phyloP scores from a whole-genome alignment of 176 grass and related monocot species.

The Elaeis guineensis region DNA sequence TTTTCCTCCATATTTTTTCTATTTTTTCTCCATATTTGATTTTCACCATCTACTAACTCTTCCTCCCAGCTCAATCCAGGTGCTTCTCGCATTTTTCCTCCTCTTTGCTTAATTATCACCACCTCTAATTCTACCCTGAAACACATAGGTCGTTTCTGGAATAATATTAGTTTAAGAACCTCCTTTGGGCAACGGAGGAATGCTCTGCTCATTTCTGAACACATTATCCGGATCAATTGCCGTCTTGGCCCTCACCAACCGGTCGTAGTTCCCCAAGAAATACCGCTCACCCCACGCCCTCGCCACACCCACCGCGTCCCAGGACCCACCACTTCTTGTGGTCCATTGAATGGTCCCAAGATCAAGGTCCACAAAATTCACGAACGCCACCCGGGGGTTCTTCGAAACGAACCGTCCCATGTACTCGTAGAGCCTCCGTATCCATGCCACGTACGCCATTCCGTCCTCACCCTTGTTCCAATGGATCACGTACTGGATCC shows the following conservation, averaged over 20 bases:
- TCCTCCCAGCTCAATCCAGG: no score
- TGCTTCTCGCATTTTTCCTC: no score
- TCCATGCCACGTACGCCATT: slow-evolving; percentile 27
- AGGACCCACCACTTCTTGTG: not conserved
- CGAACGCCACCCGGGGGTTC: slow-evolving; percentile 30
- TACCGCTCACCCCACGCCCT: slow-evolving; percentile 31
- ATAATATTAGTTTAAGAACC: no score
- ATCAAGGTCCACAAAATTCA: slow-evolving; percentile 66
- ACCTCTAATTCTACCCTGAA: no score
- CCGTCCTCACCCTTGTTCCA: slow-evolving; percentile 5
- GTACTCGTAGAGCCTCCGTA: slow-evolving; percentile 27
- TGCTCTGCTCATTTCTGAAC: slow-evolving; percentile 64
- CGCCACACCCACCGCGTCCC: slow-evolving; percentile 5
- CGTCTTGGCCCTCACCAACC: slow-evolving; percentile 47
- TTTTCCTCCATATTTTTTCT: no score
- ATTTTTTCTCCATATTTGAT: no score
- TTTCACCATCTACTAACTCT: no score
- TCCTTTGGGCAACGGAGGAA: slow-evolving; percentile 29
- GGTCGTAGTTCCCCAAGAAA: slow-evolving; percentile 45
- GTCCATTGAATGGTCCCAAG: slow-evolving; percentile 36
- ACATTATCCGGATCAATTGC: slow-evolving; percentile 45
- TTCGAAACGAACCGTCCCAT: slow-evolving; percentile 42
- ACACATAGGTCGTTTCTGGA: no score
- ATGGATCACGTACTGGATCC: slow-evolving; percentile 41
- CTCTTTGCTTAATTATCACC: no score